These are phyloP conservation scores for Trametes sp. DNA, from an alignment of 1,284 basidiomycete species.

Conservation along the genomic window DNA sequence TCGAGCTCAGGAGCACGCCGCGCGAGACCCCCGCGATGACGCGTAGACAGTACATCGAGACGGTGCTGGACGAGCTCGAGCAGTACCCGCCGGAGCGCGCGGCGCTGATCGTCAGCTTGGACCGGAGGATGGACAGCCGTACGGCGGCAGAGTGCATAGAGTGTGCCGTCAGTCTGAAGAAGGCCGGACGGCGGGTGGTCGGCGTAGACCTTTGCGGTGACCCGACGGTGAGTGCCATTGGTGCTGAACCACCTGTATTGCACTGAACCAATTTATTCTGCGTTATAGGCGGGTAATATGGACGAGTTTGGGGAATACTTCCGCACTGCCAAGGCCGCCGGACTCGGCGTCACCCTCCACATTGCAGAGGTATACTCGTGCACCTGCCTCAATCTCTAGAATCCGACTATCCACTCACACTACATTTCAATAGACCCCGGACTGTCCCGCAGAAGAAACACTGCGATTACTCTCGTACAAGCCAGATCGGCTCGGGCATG, in stretches of 20 bases:
- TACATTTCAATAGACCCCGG: slow-evolving; percentile 49
- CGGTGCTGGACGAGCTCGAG: slow-evolving; percentile 74
- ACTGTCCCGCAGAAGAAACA: slow-evolving; percentile 66
- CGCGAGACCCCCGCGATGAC: slow-evolving; percentile 62
- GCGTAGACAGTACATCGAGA: slow-evolving; percentile 62
- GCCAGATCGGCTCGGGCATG: slow-evolving; percentile 81
- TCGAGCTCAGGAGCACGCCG: slow-evolving; percentile 81
- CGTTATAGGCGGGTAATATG: slow-evolving; percentile 60
- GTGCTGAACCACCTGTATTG: neutral
- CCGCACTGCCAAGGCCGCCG: slow-evolving; percentile 59
- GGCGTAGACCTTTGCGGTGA: slow-evolving; percentile 86
- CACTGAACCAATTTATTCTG: neutral
- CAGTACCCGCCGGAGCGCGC: slow-evolving; percentile 56
- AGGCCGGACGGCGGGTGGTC: slow-evolving; percentile 68
- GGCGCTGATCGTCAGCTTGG: slow-evolving; percentile 75
- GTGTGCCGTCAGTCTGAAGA: slow-evolving; percentile 62
- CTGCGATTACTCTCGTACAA: slow-evolving; percentile 66
- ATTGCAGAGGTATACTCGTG: slow-evolving; percentile 71
- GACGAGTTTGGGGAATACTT: slow-evolving; percentile 60
- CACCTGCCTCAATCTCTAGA: neutral
- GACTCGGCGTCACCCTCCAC: slow-evolving; percentile 77
- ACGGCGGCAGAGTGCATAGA: slow-evolving; percentile 63
- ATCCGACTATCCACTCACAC: no score
- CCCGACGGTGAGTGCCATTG: slow-evolving; percentile 53
- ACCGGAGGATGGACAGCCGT: slow-evolving; percentile 64